phyloP scores from a whole-genome alignment of 371 early-diverging fungal species.

The Mucor plumbeus region DNA sequence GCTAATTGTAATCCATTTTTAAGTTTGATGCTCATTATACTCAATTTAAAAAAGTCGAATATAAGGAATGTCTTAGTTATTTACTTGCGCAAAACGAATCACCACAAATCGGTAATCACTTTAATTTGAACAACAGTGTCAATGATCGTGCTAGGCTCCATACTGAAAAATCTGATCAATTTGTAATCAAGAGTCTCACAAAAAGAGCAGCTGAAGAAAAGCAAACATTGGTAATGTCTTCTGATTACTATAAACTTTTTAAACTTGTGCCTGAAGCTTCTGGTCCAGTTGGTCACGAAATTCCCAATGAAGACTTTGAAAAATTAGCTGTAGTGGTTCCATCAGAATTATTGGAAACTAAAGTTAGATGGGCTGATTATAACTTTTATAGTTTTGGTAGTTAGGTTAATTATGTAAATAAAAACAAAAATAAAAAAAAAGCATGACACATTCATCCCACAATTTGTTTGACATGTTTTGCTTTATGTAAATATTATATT shows the following conservation, averaged over 20 bases:
- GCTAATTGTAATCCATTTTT: not conserved
- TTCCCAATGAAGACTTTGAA: slow-evolving; percentile 35
- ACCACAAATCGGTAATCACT: slow-evolving; percentile 30
- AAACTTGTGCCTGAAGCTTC: slow-evolving; percentile 31
- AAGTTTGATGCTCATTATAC: slow-evolving; percentile 42
- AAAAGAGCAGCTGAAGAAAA: slow-evolving; percentile 10
- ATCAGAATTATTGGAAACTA: slow-evolving; percentile 24
- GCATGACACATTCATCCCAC: not conserved
- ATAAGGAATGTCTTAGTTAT: slow-evolving; percentile 36
- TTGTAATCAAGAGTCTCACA: slow-evolving; percentile 12
- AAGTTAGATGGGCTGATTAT: slow-evolving; percentile 32
- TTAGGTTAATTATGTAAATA: slow-evolving; percentile 10
- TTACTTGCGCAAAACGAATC: slow-evolving; percentile 34
- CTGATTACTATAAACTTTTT: slow-evolving; percentile 27
- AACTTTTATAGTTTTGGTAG: slow-evolving; percentile 35
- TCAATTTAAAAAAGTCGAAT: slow-evolving; percentile 36
- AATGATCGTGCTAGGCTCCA: not conserved
- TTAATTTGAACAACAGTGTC: slow-evolving; percentile 11
- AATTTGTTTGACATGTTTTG: not conserved
- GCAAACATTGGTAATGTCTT: slow-evolving; percentile 10
- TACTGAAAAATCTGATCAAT: not conserved
- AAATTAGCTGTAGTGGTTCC: slow-evolving; percentile 34
- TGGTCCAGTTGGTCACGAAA: slow-evolving; percentile 22
- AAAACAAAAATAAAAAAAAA: no score
- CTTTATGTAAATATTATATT: no score